A percentile compares a stretch with the other conserved stretches of the same genome.
Evolutionary conservation across 2,329 filamentous ascomycete species (phyloP).

Genomic region (Exophiala mesophila): DNA sequence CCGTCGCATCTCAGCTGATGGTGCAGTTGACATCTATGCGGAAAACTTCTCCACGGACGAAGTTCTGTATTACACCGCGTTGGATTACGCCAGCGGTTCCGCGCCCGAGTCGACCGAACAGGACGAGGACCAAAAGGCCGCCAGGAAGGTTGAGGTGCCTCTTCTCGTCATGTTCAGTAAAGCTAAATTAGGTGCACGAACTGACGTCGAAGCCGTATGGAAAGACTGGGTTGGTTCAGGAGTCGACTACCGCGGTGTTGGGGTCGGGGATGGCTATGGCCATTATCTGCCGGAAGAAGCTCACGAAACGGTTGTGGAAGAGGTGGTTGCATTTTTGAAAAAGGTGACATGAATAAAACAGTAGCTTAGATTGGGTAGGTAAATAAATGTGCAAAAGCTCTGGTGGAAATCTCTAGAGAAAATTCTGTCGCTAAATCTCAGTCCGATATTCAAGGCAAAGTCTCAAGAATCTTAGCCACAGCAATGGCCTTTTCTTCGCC

Average conservation of each 20-base stretch:
- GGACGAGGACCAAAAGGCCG: constrained; percentile 41
- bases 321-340: constrained; percentile 18
- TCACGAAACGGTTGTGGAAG: constrained; percentile 29
- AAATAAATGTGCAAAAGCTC: background rate
- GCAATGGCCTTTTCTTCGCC: constrained; percentile 24
- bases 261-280: constrained; percentile 30
- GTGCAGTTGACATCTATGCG: constrained; percentile 42
- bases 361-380: background rate
- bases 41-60: constrained; percentile 40
- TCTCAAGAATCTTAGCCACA: constrained; percentile 17
- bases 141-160: constrained; percentile 40
- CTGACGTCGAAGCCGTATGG: constrained; percentile 39
- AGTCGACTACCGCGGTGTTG: constrained; percentile 16
- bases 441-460: constrained; percentile 1
- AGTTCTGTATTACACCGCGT: constrained; percentile 41
- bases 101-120: constrained; percentile 41
- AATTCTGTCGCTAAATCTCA: too few relatives aligned
- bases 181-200: constrained; percentile 37
- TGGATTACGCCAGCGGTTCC: constrained; percentile 46
- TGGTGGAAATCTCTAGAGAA: too few relatives aligned
- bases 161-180: constrained; percentile 43
- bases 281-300: constrained; percentile 48
- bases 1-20: constrained; percentile 27
- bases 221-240: constrained; percentile 38
- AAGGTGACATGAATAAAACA: constrained; percentile 12